Percentiles rank a stretch among this genome's conserved stretches.
Evolutionary conservation across 345 rosid genomes (phyloP).

Genomic region (Bruguiera sexangula): DNA sequence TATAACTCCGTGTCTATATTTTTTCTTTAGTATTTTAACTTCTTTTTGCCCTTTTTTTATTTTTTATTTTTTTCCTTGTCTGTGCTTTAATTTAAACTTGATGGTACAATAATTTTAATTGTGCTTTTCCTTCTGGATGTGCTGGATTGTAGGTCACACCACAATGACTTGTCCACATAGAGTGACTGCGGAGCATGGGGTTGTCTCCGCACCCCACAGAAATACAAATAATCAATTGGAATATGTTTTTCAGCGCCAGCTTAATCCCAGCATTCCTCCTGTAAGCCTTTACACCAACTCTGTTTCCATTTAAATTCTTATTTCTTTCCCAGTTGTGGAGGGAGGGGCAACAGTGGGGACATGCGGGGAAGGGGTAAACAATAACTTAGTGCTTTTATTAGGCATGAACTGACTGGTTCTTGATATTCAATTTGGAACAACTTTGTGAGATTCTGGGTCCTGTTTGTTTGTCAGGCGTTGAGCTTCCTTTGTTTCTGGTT

Average conservation of each 20-base stretch:
- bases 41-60: too few relatives aligned
- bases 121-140: neutral
- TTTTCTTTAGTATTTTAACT: too few relatives aligned
- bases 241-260: constrained; percentile 76
- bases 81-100: neutral
- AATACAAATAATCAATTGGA: constrained; percentile 53
- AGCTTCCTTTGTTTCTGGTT: neutral
- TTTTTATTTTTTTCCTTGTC: too few relatives aligned
- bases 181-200: constrained; percentile 64
- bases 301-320: neutral
- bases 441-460: neutral
- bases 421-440: neutral
- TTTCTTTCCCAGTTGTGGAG: neutral
- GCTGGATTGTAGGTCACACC: constrained; percentile 62
- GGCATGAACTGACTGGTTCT: neutral
- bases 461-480: neutral
- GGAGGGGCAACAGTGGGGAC: too few relatives aligned
- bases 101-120: neutral
- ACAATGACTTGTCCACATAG: constrained; percentile 82
- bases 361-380: too few relatives aligned
- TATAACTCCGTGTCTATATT: too few relatives aligned
- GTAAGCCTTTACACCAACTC: constrained; percentile 28
- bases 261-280: constrained; percentile 45
- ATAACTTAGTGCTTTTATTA: neutral
- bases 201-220: constrained; percentile 50